phyloP scores from a whole-genome alignment of 75 land plant species.

The Selaginella tamariscina region DNA sequence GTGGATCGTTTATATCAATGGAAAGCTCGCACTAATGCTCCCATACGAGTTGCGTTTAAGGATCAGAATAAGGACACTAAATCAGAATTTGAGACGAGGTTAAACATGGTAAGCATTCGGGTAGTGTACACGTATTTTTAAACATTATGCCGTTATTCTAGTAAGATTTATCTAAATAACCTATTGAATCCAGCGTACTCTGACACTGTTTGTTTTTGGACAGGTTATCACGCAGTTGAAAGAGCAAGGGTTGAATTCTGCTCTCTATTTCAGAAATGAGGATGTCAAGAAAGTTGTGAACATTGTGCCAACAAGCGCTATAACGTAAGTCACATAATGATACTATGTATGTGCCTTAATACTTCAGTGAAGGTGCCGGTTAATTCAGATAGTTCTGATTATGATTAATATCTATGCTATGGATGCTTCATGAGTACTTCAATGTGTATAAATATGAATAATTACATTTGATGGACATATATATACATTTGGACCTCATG shows the following conservation, averaged over 20 bases:
- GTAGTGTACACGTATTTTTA: slow-evolving; percentile 20
- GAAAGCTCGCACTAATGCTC: slow-evolving; percentile 65
- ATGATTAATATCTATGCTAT: too few relatives aligned
- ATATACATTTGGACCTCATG: not conserved
- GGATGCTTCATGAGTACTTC: too few relatives aligned
- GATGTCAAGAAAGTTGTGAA: slow-evolving; percentile 70
- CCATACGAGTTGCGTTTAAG: slow-evolving; percentile 55
- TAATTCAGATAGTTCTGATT: too few relatives aligned
- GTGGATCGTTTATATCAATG: slow-evolving; percentile 92
- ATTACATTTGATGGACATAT: too few relatives aligned
- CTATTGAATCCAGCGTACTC: too few relatives aligned
- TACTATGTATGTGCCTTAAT: too few relatives aligned
- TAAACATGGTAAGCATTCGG: slow-evolving; percentile 40
- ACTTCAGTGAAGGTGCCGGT: too few relatives aligned
- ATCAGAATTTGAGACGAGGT: slow-evolving; percentile 71
- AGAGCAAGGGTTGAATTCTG: slow-evolving; percentile 94
- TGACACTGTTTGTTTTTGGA: not conserved
- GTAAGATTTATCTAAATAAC: not conserved
- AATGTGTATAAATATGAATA: too few relatives aligned
- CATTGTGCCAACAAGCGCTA: slow-evolving; percentile 95
- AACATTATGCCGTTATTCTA: too few relatives aligned
- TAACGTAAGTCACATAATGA: slow-evolving; percentile 37
- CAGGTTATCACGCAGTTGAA: slow-evolving; percentile 72
- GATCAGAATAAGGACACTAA: slow-evolving; percentile 64
- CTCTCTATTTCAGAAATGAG: slow-evolving; percentile 75